A percentile compares a stretch with the other conserved stretches of the same genome.
Evolutionary conservation across 164 flowering plant species (phyloP).

Genomic region (Berberis vulgaris): DNA sequence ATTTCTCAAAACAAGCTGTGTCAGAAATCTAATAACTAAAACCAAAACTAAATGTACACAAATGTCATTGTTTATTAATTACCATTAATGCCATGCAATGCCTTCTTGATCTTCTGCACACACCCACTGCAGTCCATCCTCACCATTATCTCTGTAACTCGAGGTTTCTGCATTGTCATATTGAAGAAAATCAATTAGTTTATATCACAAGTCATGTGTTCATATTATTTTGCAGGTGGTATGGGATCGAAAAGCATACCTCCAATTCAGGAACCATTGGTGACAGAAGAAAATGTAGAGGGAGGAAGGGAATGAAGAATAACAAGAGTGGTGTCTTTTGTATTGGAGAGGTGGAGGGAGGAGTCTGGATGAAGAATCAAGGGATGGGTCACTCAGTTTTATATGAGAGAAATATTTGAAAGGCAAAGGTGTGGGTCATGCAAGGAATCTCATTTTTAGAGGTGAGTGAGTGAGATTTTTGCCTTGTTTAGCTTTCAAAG

Average conservation of each 20-base stretch:
- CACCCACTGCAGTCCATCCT: conserved; percentile 98
- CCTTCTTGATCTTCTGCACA: conserved; percentile 92
- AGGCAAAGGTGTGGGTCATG: conserved; percentile 60
- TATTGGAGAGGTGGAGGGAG: conserved; percentile 13
- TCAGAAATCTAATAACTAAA: background rate
- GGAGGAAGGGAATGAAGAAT: conserved; percentile 1
- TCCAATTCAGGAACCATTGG: conserved; percentile 56
- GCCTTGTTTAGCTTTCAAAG: conserved; percentile 7
- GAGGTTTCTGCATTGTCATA: conserved; percentile 47
- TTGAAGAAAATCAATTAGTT: too few species aligned
- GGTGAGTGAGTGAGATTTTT: conserved; percentile 3
- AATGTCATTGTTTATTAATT: background rate
- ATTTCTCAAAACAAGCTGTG: too few species aligned
- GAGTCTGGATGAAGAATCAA: conserved; percentile 30
- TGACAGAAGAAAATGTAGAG: conserved; percentile 5
- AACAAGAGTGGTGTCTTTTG: conserved; percentile 5
- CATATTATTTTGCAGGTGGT: background rate
- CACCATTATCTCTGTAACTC: conserved; percentile 70
- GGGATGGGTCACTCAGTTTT: conserved; percentile 29
- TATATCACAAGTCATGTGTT: too few species aligned
- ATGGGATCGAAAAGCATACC: conserved; percentile 22
- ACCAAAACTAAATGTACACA: background rate
- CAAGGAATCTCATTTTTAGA: conserved; percentile 42
- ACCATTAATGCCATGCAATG: conserved; percentile 68
- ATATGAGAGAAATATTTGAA: conserved; percentile 44